Percentiles rank a stretch among this genome's conserved stretches.
Evolutionary conservation across 2,329 filamentous ascomycete genomes (phyloP).

Genomic region (Penicillium sp.): DNA sequence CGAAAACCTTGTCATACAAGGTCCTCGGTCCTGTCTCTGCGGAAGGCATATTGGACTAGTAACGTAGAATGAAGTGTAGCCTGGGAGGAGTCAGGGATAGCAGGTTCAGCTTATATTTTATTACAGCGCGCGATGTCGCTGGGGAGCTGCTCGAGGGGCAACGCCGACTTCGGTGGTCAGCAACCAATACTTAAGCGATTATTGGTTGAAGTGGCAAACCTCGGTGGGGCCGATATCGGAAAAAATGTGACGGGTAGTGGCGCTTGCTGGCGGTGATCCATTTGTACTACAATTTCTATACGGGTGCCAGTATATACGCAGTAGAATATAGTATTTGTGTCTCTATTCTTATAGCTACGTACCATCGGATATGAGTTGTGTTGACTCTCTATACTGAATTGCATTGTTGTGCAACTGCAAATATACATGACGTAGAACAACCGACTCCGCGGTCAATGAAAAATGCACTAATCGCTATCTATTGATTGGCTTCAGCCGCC

Average conservation of each 20-base stretch:
- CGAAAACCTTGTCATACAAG: conserved; percentile 96
- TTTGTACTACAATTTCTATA: no score
- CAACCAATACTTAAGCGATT: conserved; percentile 20
- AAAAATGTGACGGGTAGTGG: conserved; percentile 18
- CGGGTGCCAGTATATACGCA: no score
- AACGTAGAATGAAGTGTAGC: conserved; percentile 7
- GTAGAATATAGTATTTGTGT: no score
- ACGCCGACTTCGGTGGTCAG: conserved; percentile 37
- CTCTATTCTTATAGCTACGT: no score
- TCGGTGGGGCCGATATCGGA: conserved; percentile 18
- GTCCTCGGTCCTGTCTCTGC: conserved; percentile 69
- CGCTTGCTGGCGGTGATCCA: conserved; percentile 22
- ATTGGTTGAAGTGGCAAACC: conserved; percentile 25
- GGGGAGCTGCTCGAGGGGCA: conserved; percentile 28
- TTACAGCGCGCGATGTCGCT: conserved; percentile 36
- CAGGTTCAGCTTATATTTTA: conserved; percentile 25
- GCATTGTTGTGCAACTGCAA: neutral
- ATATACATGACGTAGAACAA: neutral
- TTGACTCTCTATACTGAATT: neutral
- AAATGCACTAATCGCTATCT: conserved; percentile 9
- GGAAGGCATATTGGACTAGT: conserved; percentile 62
- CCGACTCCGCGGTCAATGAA: conserved; percentile 8
- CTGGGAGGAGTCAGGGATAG: conserved; percentile 5
- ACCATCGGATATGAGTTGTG: neutral
- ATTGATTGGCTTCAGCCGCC: conserved; percentile 16